Conservation (phyloP, 108 stramenopile genomes). For the Nannochloropsis granulata region DNA sequence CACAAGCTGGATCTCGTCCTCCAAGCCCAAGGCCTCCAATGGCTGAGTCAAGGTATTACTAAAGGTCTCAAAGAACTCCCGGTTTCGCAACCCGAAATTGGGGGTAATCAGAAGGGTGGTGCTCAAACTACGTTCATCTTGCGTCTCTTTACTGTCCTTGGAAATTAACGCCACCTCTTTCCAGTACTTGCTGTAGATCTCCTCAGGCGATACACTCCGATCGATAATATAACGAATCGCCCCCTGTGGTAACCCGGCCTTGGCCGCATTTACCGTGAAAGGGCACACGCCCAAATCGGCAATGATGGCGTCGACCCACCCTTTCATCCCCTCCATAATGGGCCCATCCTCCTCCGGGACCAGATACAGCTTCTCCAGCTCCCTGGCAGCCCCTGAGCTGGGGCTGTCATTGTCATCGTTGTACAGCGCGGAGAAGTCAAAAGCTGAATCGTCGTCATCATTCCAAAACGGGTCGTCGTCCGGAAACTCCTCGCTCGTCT, state of each 20-base stretch:
- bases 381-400: neutral
- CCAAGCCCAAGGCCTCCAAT: slow-evolving; percentile 54
- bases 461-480: neutral
- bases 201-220: slow-evolving; percentile 54
- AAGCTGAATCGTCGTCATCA: neutral
- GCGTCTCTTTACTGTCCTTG: slow-evolving; percentile 1
- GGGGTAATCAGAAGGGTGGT: slow-evolving; percentile 73
- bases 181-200: slow-evolving; percentile 77
- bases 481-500: neutral
- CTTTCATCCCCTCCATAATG: slow-evolving; percentile 45
- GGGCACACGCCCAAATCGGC: slow-evolving; percentile 85
- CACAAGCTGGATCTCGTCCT: slow-evolving; percentile 67
- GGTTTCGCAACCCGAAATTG: slow-evolving; percentile 62
- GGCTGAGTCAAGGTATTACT: slow-evolving; percentile 65
- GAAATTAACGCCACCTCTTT: slow-evolving; percentile 45
- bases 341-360: slow-evolving; percentile 51
- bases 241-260: slow-evolving; percentile 73
- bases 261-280: slow-evolving; percentile 57
- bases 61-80: slow-evolving; percentile 77
- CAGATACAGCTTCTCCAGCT: slow-evolving; percentile 7
- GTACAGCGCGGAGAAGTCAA: neutral
- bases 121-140: slow-evolving; percentile 49
- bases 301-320: slow-evolving; percentile 64
- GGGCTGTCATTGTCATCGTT: neutral
- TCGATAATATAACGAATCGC: slow-evolving; percentile 64